Conservation (phyloP, 495 filamentous ascomycete genomes). For the Aspergillus homomorphus region DNA sequence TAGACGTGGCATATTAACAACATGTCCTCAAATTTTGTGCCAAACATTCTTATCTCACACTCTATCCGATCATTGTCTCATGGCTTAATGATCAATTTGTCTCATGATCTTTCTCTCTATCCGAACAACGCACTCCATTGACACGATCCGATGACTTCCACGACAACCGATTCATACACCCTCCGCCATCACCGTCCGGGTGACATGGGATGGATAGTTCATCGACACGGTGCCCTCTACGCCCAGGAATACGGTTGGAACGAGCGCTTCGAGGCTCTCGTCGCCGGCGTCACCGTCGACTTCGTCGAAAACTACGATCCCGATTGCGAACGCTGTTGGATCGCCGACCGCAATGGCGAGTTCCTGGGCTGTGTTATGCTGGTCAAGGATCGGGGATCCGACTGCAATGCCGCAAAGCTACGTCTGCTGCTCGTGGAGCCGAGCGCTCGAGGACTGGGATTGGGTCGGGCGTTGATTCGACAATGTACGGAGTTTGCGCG, state of each 20-base stretch:
- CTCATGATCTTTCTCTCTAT: no score
- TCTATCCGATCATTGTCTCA: no score
- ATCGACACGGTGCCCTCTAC: slow-evolving; percentile 29
- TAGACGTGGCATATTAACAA: no score
- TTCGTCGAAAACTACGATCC: slow-evolving; percentile 28
- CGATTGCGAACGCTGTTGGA: slow-evolving; percentile 27
- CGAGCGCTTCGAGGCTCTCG: slow-evolving; percentile 24
- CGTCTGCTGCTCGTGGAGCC: slow-evolving; percentile 30
- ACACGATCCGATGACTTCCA: no score
- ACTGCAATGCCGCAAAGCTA: slow-evolving; percentile 22
- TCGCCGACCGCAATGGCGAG: slow-evolving; percentile 25
- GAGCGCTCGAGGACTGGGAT: slow-evolving; percentile 24
- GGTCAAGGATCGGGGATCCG: slow-evolving; percentile 20
- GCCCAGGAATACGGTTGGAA: slow-evolving; percentile 24
- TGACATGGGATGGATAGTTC: slow-evolving; percentile 29
- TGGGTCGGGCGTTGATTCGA: slow-evolving; percentile 23
- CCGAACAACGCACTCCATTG: no score
- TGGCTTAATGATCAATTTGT: no score
- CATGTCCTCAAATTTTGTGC: no score
- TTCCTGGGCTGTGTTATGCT: slow-evolving; percentile 31
- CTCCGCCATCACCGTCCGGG: slow-evolving; percentile 22
- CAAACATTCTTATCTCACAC: no score
- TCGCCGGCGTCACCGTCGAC: slow-evolving; percentile 23
- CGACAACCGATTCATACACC: background rate
- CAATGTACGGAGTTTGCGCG: slow-evolving; percentile 27